These are phyloP conservation scores for Clonostachys byssicola DNA, from an alignment of 2,329 filamentous ascomycete genomes.

Conservation along the genomic window DNA sequence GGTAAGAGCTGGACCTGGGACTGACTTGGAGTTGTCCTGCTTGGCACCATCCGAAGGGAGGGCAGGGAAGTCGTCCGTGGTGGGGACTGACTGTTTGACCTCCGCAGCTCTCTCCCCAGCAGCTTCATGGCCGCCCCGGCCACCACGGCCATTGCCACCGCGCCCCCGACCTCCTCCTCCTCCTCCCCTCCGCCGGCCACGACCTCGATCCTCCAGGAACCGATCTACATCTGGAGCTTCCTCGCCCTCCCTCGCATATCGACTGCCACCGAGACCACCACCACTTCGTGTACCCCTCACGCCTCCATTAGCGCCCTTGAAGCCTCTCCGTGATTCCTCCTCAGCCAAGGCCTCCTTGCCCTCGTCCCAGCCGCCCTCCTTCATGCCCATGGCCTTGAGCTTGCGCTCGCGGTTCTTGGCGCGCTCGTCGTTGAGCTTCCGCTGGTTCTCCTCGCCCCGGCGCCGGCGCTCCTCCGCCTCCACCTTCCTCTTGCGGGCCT, in stretches of 20 bases:
- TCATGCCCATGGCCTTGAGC: conserved; percentile 51
- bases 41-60: conserved; percentile 14
- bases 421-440: conserved; percentile 53
- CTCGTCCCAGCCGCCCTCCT: conserved; percentile 54
- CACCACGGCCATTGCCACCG: conserved; percentile 26
- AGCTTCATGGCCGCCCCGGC: conserved; percentile 17
- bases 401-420: conserved; percentile 57
- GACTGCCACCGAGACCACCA: conserved; percentile 38
- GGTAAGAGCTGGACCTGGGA: conserved; percentile 2
- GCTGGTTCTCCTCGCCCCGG: conserved; percentile 46
- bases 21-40: neutral
- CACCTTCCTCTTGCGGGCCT: conserved; percentile 44
- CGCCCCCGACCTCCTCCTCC: conserved; percentile 24
- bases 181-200: conserved; percentile 21
- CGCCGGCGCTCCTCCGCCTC: conserved; percentile 48
- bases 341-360: conserved; percentile 43
- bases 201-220: conserved; percentile 26
- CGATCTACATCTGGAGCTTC: conserved; percentile 25
- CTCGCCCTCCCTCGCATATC: conserved; percentile 30
- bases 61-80: conserved; percentile 27
- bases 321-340: conserved; percentile 33
- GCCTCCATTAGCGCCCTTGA: conserved; percentile 35
- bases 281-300: conserved; percentile 30
- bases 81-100: conserved; percentile 15
- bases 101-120: conserved; percentile 10